Evolutionary conservation across 148 eudicot genomes (phyloP).

Genomic region (Euryodendron excelsum): DNA sequence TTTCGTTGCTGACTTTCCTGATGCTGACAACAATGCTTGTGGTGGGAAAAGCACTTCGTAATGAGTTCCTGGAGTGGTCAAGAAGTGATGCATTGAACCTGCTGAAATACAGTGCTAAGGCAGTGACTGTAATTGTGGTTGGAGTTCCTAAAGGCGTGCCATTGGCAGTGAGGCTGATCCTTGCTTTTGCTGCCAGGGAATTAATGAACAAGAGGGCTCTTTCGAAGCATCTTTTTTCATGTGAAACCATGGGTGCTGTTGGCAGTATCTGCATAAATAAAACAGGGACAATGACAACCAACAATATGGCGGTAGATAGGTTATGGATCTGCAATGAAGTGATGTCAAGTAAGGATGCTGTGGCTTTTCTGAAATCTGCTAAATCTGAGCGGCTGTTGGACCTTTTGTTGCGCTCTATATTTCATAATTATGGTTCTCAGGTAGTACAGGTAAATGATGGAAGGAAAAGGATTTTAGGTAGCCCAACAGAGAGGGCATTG

Average conservation of each 20-base stretch:
- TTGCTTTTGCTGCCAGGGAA: conserved; percentile 91
- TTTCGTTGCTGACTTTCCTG: conserved; percentile 72
- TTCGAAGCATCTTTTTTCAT: conserved; percentile 81
- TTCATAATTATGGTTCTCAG: conserved; percentile 70
- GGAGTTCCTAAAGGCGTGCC: conserved; percentile 97
- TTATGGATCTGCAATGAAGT: conserved; percentile 58
- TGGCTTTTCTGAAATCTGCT: too few species aligned
- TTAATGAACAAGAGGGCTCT: conserved; percentile 78
- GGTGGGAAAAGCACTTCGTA: conserved; percentile 42
- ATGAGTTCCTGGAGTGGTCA: conserved; percentile 63
- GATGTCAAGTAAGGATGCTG: conserved; percentile 14
- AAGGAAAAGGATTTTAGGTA: conserved; percentile 62
- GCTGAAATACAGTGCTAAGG: conserved; percentile 77
- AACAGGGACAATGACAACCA: conserved; percentile 89
- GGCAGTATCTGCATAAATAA: conserved; percentile 77
- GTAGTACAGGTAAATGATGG: conserved; percentile 69
- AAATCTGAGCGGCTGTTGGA: conserved; percentile 29
- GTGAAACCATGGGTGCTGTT: conserved; percentile 95
- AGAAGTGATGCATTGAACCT: conserved; percentile 65
- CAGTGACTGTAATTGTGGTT: conserved; percentile 88
- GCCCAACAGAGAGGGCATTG: conserved; percentile 85
- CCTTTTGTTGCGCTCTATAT: conserved; percentile 58
- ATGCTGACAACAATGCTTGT: conserved; percentile 60
- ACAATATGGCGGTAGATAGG: conserved; percentile 81
- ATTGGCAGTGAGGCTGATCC: conserved; percentile 92